These are phyloP conservation scores for Quercus phellos DNA, from an alignment of 331 rosid genomes.

Conservation along the genomic window DNA sequence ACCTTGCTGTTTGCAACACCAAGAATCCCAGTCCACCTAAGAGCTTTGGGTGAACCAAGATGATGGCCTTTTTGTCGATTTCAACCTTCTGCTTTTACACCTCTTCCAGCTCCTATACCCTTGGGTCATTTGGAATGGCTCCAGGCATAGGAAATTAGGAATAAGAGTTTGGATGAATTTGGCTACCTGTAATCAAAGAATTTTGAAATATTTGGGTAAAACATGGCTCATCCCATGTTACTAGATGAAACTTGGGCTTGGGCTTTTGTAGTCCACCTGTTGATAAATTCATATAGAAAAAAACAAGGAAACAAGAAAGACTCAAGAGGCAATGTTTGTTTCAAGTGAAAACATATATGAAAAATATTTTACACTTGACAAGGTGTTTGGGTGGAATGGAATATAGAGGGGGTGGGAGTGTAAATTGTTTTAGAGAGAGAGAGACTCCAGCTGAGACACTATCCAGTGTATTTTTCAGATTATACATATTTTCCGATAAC, in stretches of 20 bases:
- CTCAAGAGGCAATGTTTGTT: too few relatives aligned
- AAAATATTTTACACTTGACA: too few relatives aligned
- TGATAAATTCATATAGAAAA: neutral
- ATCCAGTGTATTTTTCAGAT: too few relatives aligned
- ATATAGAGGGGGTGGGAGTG: too few relatives aligned
- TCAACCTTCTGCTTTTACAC: constrained; percentile 49
- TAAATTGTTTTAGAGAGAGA: too few relatives aligned
- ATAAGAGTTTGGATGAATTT: constrained; percentile 52
- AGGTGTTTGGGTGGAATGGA: too few relatives aligned
- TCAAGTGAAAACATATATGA: too few relatives aligned
- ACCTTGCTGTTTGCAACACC: constrained; percentile 47
- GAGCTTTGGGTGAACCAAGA: constrained; percentile 57
- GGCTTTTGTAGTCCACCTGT: neutral
- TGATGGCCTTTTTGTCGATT: constrained; percentile 51
- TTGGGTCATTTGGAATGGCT: constrained; percentile 26
- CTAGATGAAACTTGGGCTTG: neutral
- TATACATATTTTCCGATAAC: too few relatives aligned
- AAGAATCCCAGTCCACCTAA: constrained; percentile 61
- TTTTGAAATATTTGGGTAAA: constrained; percentile 54
- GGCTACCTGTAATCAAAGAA: constrained; percentile 69
- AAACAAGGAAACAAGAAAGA: neutral
- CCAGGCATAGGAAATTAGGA: constrained; percentile 19
- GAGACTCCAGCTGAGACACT: too few relatives aligned
- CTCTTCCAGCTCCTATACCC: constrained; percentile 46
- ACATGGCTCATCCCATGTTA: constrained; percentile 20